These are phyloP conservation scores for Ramaria rubella DNA, from an alignment of 768 basidiomycete species.

Conservation along the genomic window DNA sequence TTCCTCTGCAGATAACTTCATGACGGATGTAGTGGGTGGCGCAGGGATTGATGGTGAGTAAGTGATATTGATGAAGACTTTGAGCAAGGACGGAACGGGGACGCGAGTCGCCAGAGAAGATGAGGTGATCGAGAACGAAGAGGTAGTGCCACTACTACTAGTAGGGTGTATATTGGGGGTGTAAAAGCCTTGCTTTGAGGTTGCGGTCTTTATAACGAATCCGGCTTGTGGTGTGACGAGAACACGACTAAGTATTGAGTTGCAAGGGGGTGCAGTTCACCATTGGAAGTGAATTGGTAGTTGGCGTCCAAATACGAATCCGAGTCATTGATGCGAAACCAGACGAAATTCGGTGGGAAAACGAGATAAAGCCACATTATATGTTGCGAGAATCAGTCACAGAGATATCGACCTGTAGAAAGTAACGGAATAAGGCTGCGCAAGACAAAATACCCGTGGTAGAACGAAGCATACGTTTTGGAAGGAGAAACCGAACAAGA, in stretches of 20 bases:
- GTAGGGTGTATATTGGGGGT: constrained; percentile 16
- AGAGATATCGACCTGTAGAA: no score
- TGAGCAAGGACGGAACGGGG: constrained; percentile 41
- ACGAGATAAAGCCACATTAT: no score
- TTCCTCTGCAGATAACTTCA: constrained; percentile 34
- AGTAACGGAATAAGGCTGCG: no score
- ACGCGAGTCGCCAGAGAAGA: constrained; percentile 13
- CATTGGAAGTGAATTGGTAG: no score
- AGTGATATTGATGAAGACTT: constrained; percentile 70
- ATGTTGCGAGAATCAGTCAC: no score
- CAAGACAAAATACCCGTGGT: no score
- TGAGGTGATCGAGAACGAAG: constrained; percentile 22
- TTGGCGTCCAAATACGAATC: no score
- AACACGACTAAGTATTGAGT: constrained; percentile 22
- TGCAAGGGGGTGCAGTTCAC: no score
- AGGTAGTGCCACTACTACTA: constrained; percentile 5
- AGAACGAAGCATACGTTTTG: no score
- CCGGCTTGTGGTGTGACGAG: constrained; percentile 54
- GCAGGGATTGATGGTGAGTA: constrained; percentile 65
- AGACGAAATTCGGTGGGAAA: no score
- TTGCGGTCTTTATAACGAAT: constrained; percentile 62
- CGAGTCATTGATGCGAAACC: no score
- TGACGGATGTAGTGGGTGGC: constrained; percentile 38
- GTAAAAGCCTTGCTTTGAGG: constrained; percentile 36
- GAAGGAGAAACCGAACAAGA: no score